A percentile compares a stretch with the other conserved stretches of the same genome.
phyloP scores from a whole-genome alignment of 2,329 filamentous ascomycete species.

The Exophiala sp. region DNA sequence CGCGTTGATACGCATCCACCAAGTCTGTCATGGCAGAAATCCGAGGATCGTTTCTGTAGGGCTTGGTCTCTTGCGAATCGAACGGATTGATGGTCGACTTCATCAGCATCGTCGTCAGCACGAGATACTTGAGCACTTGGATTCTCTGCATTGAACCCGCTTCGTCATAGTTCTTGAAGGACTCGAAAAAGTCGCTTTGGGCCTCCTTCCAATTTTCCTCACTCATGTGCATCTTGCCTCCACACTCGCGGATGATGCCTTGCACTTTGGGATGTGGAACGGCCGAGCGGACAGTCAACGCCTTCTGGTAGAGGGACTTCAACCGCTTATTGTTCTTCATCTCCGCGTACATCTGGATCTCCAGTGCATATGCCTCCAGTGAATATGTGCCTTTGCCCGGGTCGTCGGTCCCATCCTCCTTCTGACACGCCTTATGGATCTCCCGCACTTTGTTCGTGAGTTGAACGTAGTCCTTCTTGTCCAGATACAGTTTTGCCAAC shows the following conservation, averaged over 20 bases:
- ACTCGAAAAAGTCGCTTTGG: constrained; percentile 96
- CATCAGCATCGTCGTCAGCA: constrained; percentile 97
- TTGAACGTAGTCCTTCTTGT: constrained; percentile 78
- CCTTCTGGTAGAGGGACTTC: constrained; percentile 85
- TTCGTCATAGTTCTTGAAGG: constrained; percentile 98
- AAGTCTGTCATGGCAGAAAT: constrained; percentile 97
- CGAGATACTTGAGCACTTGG: constrained; percentile 93
- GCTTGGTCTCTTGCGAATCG: constrained; percentile 97
- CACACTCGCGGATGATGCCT: constrained; percentile 97
- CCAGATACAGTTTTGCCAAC: constrained; percentile 81
- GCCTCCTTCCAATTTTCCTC: constrained; percentile 99
- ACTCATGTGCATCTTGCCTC: constrained; percentile 99
- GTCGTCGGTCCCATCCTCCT: constrained; percentile 79
- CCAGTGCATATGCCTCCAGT: constrained; percentile 89
- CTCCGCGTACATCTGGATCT: constrained; percentile 98
- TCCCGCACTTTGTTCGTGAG: constrained; percentile 80
- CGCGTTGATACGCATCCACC: constrained; percentile 91
- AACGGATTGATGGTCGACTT: constrained; percentile 98
- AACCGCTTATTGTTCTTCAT: constrained; percentile 96
- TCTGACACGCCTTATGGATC: constrained; percentile 82
- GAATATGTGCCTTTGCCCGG: constrained; percentile 94
- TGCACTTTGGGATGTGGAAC: constrained; percentile 98
- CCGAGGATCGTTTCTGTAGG: constrained; percentile 89
- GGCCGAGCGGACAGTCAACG: constrained; percentile 87
- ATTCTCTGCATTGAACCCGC: constrained; percentile 93